phyloP scores from a whole-genome alignment of 2,329 filamentous ascomycete species.

The Ophiostoma sp. region DNA sequence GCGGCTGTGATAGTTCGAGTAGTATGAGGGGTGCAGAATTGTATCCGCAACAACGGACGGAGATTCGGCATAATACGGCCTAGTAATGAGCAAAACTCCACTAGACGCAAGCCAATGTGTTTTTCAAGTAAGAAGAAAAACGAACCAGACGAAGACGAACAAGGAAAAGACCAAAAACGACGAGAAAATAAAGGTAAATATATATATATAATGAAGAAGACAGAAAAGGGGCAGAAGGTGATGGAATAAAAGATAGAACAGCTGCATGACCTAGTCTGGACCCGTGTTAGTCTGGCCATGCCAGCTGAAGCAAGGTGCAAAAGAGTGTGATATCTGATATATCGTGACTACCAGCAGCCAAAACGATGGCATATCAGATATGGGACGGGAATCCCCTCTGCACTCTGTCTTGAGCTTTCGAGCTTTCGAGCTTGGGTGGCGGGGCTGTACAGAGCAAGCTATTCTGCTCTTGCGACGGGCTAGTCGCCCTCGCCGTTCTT shows the following conservation, averaged over 20 bases:
- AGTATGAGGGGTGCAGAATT: background rate
- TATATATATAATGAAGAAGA: background rate
- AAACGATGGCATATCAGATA: background rate
- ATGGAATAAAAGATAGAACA: background rate
- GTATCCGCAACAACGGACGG: background rate
- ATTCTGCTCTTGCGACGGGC: background rate
- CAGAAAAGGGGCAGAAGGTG: background rate
- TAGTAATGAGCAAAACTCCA: background rate
- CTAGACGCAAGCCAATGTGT: background rate
- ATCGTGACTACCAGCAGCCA: background rate
- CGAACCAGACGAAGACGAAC: too few species aligned
- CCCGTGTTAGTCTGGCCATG: background rate
- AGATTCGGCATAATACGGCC: background rate
- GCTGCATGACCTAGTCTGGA: background rate
- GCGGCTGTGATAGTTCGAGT: too few species aligned
- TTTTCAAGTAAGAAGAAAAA: background rate
- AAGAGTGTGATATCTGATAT: slow-evolving; percentile 1
- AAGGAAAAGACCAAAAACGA: background rate
- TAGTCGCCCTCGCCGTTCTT: background rate
- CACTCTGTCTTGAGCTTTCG: background rate
- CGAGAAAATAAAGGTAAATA: background rate
- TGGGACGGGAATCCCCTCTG: too few species aligned
- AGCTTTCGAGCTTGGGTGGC: background rate
- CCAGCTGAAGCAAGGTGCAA: background rate
- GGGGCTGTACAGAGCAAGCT: slow-evolving; percentile 2